A percentile compares a stretch with the other conserved stretches of the same genome.
phyloP scores from a whole-genome alignment of 2,329 filamentous ascomycete species.

The Aspergillus fumigatus region DNA sequence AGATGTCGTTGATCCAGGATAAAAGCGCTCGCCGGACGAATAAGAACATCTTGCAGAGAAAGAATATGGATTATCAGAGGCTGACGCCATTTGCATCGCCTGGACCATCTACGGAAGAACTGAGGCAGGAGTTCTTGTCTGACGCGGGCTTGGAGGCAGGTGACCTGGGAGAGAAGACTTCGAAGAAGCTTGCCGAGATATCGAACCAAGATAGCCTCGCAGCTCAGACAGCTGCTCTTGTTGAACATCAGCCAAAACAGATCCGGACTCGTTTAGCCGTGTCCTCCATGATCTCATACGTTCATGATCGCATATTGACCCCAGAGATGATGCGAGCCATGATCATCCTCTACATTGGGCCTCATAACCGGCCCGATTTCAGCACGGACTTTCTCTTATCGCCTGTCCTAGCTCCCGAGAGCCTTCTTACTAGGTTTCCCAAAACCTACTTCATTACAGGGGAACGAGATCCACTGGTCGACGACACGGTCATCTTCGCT shows the following conservation, averaged over 20 bases:
- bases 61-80: constrained; percentile 83
- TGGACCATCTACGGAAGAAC: constrained; percentile 69
- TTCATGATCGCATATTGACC: constrained; percentile 89
- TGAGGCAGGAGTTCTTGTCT: constrained; percentile 16
- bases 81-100: constrained; percentile 71
- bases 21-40: constrained; percentile 74
- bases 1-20: constrained; percentile 90
- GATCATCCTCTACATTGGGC: constrained; percentile 96
- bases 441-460: constrained; percentile 93
- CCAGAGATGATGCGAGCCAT: constrained; percentile 99
- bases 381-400: constrained; percentile 85
- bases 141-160: constrained; percentile 12
- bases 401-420: constrained; percentile 82
- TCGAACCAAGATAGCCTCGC: constrained; percentile 30
- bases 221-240: constrained; percentile 31
- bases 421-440: constrained; percentile 77
- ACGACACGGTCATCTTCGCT: constrained; percentile 95
- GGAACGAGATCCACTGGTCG: constrained; percentile 89
- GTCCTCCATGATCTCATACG: constrained; percentile 96
- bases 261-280: constrained; percentile 86
- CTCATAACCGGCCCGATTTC: constrained; percentile 90
- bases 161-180: constrained; percentile 18
- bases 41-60: constrained; percentile 69
- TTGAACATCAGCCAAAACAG: constrained; percentile 40
- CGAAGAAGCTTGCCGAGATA: constrained; percentile 23